A percentile compares a stretch with the other conserved stretches of the same genome.
Conservation (phyloP, 2,329 filamentous ascomycete species). For the Apiospora kogelbergensis region DNA sequence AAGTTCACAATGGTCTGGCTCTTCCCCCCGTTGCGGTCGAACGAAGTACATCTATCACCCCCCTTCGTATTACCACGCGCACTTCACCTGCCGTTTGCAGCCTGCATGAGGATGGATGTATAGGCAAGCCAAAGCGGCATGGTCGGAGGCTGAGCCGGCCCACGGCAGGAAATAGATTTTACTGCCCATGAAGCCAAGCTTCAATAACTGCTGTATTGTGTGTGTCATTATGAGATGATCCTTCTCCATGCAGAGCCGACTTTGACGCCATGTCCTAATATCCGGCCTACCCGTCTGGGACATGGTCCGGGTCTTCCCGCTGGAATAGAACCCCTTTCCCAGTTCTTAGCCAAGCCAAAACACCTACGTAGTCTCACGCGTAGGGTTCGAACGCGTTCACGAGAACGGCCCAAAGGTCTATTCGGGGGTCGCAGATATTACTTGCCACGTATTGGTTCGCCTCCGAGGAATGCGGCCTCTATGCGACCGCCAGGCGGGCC, state of each 20-base stretch:
- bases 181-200: background rate
- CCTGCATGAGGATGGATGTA: constrained; percentile 21
- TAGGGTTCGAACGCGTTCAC: constrained; percentile 4
- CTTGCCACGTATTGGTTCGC: constrained; percentile 30
- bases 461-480: constrained; percentile 29
- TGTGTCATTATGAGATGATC: constrained; percentile 9
- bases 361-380: constrained; percentile 2
- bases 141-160: constrained; percentile 5
- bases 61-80: constrained; percentile 24
- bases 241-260: background rate
- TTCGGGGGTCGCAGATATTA: constrained; percentile 13
- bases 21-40: constrained; percentile 27
- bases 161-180: constrained; percentile 1
- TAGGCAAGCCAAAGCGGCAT: constrained; percentile 20
- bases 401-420: background rate
- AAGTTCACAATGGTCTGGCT: constrained; percentile 23
- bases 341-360: background rate
- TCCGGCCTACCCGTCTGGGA: constrained; percentile 10
- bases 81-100: constrained; percentile 24
- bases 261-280: constrained; percentile 2
- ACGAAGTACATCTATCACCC: constrained; percentile 24
- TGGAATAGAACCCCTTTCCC: background rate
- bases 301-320: constrained; percentile 12
- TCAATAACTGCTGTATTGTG: constrained; percentile 10
- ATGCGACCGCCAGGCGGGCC: constrained; percentile 28